Evolutionary conservation across 345 rosid species (phyloP).

Genomic region (Acer yangbiense): DNA sequence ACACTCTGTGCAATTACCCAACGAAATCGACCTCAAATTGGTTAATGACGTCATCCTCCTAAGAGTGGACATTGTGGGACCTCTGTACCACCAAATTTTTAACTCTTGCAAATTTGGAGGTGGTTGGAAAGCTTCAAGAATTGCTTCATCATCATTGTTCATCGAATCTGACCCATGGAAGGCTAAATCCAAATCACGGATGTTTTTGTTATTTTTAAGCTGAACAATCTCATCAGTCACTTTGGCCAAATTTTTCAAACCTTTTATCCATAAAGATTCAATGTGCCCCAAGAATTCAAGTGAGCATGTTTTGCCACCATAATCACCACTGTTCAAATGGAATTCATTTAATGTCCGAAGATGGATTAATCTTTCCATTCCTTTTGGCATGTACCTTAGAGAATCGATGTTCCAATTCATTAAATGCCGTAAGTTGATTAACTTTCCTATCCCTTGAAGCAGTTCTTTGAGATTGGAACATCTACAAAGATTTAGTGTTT

Average conservation of each 20-base stretch:
- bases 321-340: not conserved
- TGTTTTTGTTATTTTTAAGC: not conserved
- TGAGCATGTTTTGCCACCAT: not conserved
- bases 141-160: not conserved
- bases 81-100: not conserved
- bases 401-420: fast-evolving
- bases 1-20: fast-evolving
- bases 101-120: slow-evolving; percentile 19
- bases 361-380: not conserved
- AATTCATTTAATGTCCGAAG: not conserved
- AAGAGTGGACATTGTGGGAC: not conserved
- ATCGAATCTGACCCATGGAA: too few relatives aligned
- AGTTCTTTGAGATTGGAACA: not conserved
- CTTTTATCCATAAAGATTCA: not conserved
- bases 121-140: slow-evolving; percentile 9
- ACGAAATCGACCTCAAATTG: not conserved
- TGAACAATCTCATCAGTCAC: not conserved
- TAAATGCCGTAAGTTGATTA: slow-evolving; percentile 1
- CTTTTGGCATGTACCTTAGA: not conserved
- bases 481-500: not conserved
- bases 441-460: not conserved
- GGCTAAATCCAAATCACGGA: too few relatives aligned
- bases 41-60: slow-evolving; percentile 21
- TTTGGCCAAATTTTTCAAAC: not conserved
- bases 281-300: not conserved